phyloP scores from a whole-genome alignment of 2,329 filamentous ascomycete species.

The Phaeosphaeriaceae sp. region DNA sequence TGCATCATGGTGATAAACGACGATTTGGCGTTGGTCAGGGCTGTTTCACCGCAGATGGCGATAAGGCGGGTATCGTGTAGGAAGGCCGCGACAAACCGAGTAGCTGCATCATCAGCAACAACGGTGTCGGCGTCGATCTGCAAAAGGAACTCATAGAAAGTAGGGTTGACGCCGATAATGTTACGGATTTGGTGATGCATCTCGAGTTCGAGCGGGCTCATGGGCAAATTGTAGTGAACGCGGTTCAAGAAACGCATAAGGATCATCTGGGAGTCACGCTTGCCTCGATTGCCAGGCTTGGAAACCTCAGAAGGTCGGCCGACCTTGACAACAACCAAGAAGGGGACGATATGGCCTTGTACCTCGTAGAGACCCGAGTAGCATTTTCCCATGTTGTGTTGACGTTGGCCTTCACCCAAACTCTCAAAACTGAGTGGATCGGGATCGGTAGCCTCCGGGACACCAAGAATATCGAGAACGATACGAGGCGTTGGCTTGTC shows the following conservation, averaged over 20 bases:
- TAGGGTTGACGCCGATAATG: conserved; percentile 97
- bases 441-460: conserved; percentile 90
- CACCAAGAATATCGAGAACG: conserved; percentile 94
- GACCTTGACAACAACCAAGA: conserved; percentile 95
- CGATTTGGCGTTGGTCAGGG: conserved; percentile 87
- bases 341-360: conserved; percentile 96
- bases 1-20: conserved; percentile 99
- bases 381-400: conserved; percentile 99
- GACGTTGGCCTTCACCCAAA: conserved; percentile 92
- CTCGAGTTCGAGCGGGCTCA: conserved; percentile 95
- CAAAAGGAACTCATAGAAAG: conserved; percentile 95
- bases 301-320: conserved; percentile 80
- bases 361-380: conserved; percentile 98
- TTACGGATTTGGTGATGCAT: conserved; percentile 99
- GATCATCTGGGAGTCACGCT: conserved; percentile 98
- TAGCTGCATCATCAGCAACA: conserved; percentile 86
- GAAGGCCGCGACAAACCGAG: conserved; percentile 90
- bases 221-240: conserved; percentile 94
- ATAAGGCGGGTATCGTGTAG: conserved; percentile 92
- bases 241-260: conserved; percentile 99
- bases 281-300: conserved; percentile 90
- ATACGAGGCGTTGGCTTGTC: conserved; percentile 94
- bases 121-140: conserved; percentile 98
- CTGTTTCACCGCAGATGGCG: conserved; percentile 92
- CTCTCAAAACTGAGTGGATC: conserved; percentile 97